These are phyloP conservation scores for Globisporangium splendens DNA, from an alignment of 352 stramenopile species.

Conservation along the genomic window DNA sequence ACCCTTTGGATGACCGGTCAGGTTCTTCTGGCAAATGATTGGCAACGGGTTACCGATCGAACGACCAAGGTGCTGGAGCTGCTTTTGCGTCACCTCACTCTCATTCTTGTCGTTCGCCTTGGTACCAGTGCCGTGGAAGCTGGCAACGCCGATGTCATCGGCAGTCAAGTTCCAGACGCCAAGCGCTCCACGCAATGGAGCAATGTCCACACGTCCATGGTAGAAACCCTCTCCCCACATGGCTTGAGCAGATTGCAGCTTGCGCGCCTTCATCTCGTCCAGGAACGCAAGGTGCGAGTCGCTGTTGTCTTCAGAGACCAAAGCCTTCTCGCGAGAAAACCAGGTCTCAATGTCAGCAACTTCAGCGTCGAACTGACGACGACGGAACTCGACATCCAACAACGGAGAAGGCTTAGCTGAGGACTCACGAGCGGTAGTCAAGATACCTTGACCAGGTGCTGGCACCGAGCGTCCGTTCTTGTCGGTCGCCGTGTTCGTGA, in stretches of 20 bases:
- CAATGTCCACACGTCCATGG: constrained; percentile 51
- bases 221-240: constrained; percentile 76
- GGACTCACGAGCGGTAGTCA: constrained; percentile 77
- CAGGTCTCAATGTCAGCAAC: constrained; percentile 68
- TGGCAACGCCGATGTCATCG: constrained; percentile 79
- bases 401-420: constrained; percentile 35
- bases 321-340: constrained; percentile 53
- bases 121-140: constrained; percentile 84
- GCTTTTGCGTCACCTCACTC: constrained; percentile 84
- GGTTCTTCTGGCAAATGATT: constrained; percentile 79
- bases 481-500: constrained; percentile 85
- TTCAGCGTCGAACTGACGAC: constrained; percentile 71
- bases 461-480: constrained; percentile 85
- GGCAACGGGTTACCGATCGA: constrained; percentile 71
- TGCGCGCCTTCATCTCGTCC: constrained; percentile 62
- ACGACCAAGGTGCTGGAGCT: constrained; percentile 74
- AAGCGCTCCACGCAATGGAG: constrained; percentile 71
- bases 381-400: constrained; percentile 70
- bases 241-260: constrained; percentile 59
- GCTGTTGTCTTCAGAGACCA: constrained; percentile 26
- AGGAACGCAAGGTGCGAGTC: constrained; percentile 44
- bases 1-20: constrained; percentile 83
- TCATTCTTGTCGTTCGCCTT: constrained; percentile 88
- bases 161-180: constrained; percentile 75
- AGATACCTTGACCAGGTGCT: constrained; percentile 80